A percentile compares a stretch with the other conserved stretches of the same genome.
phyloP scores from a whole-genome alignment of 2,329 filamentous ascomycete species.

The Penicillium freii region DNA sequence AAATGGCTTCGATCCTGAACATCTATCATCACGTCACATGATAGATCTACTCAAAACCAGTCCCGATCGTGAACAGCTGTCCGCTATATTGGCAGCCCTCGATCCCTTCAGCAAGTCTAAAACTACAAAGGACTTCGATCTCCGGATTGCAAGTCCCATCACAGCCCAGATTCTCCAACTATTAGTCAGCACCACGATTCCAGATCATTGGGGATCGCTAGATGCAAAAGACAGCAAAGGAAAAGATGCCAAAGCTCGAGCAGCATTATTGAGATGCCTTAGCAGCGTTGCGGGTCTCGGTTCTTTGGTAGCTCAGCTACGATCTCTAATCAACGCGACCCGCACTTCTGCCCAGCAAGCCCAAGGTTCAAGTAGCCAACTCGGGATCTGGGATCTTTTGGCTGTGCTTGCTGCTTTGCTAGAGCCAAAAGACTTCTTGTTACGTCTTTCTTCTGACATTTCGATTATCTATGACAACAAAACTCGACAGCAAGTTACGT shows the following conservation, averaged over 20 bases:
- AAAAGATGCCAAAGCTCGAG: conserved; percentile 19
- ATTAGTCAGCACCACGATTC: conserved; percentile 70
- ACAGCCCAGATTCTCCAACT: conserved; percentile 72
- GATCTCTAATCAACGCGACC: conserved; percentile 51
- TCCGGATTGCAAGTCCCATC: conserved; percentile 63
- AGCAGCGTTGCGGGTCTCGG: conserved; percentile 74
- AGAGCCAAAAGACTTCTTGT: conserved; percentile 43
- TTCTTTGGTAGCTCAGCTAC: conserved; percentile 69
- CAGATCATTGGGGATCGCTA: conserved; percentile 76
- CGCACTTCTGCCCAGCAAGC: conserved; percentile 27
- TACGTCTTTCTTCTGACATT: conserved; percentile 48
- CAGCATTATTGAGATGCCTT: conserved; percentile 62
- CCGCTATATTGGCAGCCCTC: conserved; percentile 32
- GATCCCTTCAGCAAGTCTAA: conserved; percentile 33
- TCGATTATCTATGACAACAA: conserved; percentile 38
- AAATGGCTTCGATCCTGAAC: conserved; percentile 15
- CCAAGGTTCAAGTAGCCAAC: conserved; percentile 35
- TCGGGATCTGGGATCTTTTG: conserved; percentile 37
- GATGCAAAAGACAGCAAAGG: conserved; percentile 27
- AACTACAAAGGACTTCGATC: conserved; percentile 48
- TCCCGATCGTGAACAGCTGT: conserved; percentile 38
- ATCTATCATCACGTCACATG: conserved; percentile 32
- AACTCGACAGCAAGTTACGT: conserved; percentile 53
- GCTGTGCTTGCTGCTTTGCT: conserved; percentile 43
- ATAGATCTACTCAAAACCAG: conserved; percentile 42